These are phyloP conservation scores for Mycena kentingensis DNA, from an alignment of 768 basidiomycete species.

Conservation along the genomic window DNA sequence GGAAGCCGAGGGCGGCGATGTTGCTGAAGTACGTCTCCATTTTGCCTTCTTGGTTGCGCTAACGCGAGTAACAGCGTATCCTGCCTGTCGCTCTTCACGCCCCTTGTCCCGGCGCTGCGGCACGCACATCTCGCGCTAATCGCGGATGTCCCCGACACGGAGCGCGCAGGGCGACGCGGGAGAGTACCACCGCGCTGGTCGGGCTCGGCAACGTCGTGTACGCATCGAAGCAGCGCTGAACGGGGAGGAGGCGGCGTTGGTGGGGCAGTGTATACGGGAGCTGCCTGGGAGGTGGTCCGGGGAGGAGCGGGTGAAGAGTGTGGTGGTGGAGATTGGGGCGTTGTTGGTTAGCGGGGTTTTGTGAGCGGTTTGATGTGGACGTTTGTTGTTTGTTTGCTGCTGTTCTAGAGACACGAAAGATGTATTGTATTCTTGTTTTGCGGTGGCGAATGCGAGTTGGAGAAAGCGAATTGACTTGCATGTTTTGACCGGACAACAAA, in stretches of 20 bases:
- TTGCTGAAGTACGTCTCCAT: slow-evolving; percentile 80
- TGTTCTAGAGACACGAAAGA: too few relatives aligned
- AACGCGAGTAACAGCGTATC: slow-evolving; percentile 52
- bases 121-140: slow-evolving; percentile 47
- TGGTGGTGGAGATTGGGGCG: slow-evolving; percentile 49
- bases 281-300: slow-evolving; percentile 51
- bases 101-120: slow-evolving; percentile 41
- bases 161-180: slow-evolving; percentile 65
- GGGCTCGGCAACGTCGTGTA: slow-evolving; percentile 74
- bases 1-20: slow-evolving; percentile 66
- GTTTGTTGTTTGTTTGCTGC: too few relatives aligned
- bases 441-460: too few relatives aligned
- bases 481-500: too few relatives aligned
- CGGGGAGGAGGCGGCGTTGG: too few relatives aligned
- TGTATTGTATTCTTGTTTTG: too few relatives aligned
- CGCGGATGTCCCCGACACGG: slow-evolving; percentile 48
- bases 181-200: slow-evolving; percentile 67
- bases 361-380: too few relatives aligned
- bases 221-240: too few relatives aligned
- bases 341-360: slow-evolving; percentile 37
- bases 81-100: slow-evolving; percentile 50
- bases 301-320: slow-evolving; percentile 58
- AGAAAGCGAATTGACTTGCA: too few relatives aligned
- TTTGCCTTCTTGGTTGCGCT: neutral
- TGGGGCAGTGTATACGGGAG: too few relatives aligned